A percentile compares a stretch with the other conserved stretches of the same genome.
These are phyloP conservation scores for Colletotrichum sp. DNA, from an alignment of 2,329 filamentous ascomycete genomes.

Conservation along the genomic window DNA sequence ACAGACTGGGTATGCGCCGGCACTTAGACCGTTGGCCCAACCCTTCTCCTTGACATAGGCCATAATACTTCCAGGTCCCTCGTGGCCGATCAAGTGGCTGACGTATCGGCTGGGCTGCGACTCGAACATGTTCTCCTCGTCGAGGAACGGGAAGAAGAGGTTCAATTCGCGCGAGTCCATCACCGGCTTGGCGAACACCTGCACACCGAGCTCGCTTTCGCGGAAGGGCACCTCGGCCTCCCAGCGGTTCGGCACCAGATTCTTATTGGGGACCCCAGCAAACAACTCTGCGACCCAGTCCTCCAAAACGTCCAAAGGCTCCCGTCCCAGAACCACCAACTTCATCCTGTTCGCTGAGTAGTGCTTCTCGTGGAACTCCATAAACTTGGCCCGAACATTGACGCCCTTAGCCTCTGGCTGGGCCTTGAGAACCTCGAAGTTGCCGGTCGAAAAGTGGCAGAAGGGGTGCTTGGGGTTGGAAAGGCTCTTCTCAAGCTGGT, in stretches of 20 bases:
- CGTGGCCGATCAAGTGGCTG: slow-evolving; percentile 88
- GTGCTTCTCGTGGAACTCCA: slow-evolving; percentile 86
- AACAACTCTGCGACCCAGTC: slow-evolving; percentile 86
- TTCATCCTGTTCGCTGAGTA: slow-evolving; percentile 97
- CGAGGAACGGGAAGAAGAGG: slow-evolving; percentile 82
- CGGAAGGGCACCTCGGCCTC: slow-evolving; percentile 54
- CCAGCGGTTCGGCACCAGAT: slow-evolving; percentile 68
- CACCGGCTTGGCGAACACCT: slow-evolving; percentile 88
- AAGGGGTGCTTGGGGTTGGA: slow-evolving; percentile 88
- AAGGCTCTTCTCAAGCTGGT: slow-evolving; percentile 87
- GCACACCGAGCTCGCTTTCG: slow-evolving; percentile 60
- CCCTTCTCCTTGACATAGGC: slow-evolving; percentile 89
- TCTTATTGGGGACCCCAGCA: slow-evolving; percentile 80
- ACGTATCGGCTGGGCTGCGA: slow-evolving; percentile 86
- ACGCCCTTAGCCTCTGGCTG: slow-evolving; percentile 79
- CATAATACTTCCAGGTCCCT: slow-evolving; percentile 91
- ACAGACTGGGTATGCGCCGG: slow-evolving; percentile 77
- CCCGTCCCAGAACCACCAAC: slow-evolving; percentile 82
- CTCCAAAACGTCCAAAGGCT: slow-evolving; percentile 82
- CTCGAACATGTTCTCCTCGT: slow-evolving; percentile 81
- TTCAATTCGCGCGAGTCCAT: slow-evolving; percentile 85
- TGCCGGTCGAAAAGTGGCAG: slow-evolving; percentile 91
- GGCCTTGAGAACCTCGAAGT: slow-evolving; percentile 84
- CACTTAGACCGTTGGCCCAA: slow-evolving; percentile 84
- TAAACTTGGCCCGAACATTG: slow-evolving; percentile 88